Evolutionary conservation across 2,329 filamentous ascomycete species (phyloP), one percentile per base, ranked within the genome.

Genomic region (Fusarium mundagurra): DNA sequence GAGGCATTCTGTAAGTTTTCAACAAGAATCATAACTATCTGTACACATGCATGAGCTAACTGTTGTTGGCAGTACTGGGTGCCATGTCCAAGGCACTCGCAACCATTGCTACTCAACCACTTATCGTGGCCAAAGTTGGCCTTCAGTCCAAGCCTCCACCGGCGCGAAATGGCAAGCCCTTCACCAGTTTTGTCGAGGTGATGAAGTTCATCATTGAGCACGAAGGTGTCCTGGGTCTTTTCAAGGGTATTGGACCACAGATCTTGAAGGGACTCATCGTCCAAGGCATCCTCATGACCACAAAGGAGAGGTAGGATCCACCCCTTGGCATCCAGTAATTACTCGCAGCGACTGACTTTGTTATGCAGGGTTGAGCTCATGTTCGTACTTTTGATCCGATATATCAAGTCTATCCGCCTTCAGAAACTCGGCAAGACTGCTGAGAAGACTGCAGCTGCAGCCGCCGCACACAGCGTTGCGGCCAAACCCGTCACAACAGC

Each of bases 231-330:
- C 79, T 92, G 18, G 93, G 93, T n/a, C 87, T 99, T 4, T 99
- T 98, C 87, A 99, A 99, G 86, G 96, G 96, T 47, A 98, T 99
- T 76, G 95, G 91, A 0, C 96, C 96, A 7, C 96, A 99, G 83
- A 93, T 99, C 59, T 83, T 95, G 67, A 99, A 99, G 84, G 96
- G 96, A 3, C 85, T 99, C 60, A 82, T 99, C 55, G 96, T 99
- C 6, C 96, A 99, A 81, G 96, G 96, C 57, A 91, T 99, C 64
- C 87, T 99, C 44, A 99, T 99, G 96, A 99, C 98, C 95, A 96
- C 95, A 54, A 99, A 99, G 85, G 96, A 99, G 85, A 90, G 95
- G 93, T 95, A 87, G 76, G 87, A 79, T 38, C 13, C 33, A 54
- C 13, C 8, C 55, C 4, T 39, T 8, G 17, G 20, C 47, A 13